These are phyloP conservation scores for Rhynchospora breviuscula DNA, from an alignment of 176 grass and related monocot genomes.

Conservation along the genomic window DNA sequence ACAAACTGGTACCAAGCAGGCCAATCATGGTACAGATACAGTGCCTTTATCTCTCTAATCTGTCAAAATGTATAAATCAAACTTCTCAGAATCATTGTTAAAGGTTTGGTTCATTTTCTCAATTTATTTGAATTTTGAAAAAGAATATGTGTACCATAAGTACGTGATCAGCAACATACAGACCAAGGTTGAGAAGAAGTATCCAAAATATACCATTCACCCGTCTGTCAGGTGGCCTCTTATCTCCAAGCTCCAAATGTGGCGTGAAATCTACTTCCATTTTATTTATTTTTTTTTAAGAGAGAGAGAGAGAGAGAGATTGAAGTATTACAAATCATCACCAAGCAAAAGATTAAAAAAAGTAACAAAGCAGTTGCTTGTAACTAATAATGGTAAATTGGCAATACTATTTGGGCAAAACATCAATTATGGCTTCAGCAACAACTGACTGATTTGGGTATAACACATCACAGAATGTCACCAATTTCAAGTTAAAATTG, in stretches of 20 bases:
- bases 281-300: neutral
- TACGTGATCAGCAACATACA: constrained; percentile 87
- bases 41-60: constrained; percentile 51
- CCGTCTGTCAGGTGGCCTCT: constrained; percentile 34
- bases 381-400: neutral
- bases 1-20: constrained; percentile 93
- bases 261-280: constrained; percentile 45
- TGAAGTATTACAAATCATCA: neutral
- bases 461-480: neutral
- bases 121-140: neutral
- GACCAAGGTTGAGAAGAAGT: constrained; percentile 79
- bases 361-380: neutral
- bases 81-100: neutral
- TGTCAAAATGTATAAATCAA: constrained; percentile 36
- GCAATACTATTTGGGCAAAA: neutral
- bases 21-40: constrained; percentile 75
- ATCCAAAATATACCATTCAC: constrained; percentile 91
- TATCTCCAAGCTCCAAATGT: constrained; percentile 80
- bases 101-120: neutral
- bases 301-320: neutral
- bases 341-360: neutral
- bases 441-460: neutral
- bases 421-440: neutral
- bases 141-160: constrained; percentile 45
- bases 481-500: neutral